Base-by-base conservation (phyloP, 176 grass and related monocot genomes). In the Rhipidocladum racemiflorum region DNA sequence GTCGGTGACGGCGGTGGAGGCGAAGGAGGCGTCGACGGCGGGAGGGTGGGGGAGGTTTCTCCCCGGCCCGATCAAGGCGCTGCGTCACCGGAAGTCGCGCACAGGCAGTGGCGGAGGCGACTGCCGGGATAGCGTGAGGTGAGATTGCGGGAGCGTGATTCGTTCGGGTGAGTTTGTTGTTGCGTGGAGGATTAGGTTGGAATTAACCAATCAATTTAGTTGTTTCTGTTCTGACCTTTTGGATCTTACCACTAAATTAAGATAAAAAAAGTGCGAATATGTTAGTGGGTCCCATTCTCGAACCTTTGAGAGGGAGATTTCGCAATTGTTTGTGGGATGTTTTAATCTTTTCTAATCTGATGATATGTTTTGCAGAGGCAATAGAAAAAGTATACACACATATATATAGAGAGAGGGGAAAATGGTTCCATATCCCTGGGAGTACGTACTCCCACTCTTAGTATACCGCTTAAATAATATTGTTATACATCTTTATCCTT, bases 1-100 rank as follows among this genome's bases (percentile, higher is more conserved):
- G 39, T 89, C 87, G 0, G 12, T 10, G 18, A 24, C 54, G 28
- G 63, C 39, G 2, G 72, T 30, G 32, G 29, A 34, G 59, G 46
- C 63, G 42, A 91, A 80, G 39, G 44, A 6, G 2, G 6, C 70
- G 11, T 12, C 46, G 7, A 87, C 85, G 67, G 11, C 61, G 27
- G 78, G 70, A 0, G 55, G 82, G 51, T 91, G 86, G 91, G 79
- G 86, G 3, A 76, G 83, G 85, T 75, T 89, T 51, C 83, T 95
- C 9, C 71, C 92, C 0, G 83, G 87, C 56, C 86, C 88, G 72
- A 91, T 93, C 83, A 93, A 86, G 75, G 87, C 77, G 56, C 85
- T 99, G 61, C 87, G 87, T 28, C 70, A 80, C 42, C 91, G 82
- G 23, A 97, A 89, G 81, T 76, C 81, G 0, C 56, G 57, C 29